Evolutionary conservation across 441 rosid genomes (phyloP).

Genomic region (Croton laevigatus): DNA sequence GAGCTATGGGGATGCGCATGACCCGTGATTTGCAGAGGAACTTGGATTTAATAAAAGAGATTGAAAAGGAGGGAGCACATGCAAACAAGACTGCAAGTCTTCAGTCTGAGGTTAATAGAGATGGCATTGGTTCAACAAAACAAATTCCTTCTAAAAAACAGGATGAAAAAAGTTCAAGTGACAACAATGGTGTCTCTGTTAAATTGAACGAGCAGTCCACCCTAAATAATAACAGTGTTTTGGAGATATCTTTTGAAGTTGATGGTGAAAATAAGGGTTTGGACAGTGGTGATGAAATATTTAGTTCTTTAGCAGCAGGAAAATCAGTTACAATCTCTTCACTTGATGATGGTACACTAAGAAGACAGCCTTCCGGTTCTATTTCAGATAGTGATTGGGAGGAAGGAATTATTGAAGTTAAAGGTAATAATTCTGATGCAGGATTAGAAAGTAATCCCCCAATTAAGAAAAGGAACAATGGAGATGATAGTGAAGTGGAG

Average conservation of each 20-base stretch:
- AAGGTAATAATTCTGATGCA: constrained; percentile 30
- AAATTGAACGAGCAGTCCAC: constrained; percentile 34
- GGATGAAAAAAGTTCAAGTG: constrained; percentile 32
- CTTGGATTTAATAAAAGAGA: constrained; percentile 88
- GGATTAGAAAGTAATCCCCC: constrained; percentile 32
- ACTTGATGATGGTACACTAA: constrained; percentile 35
- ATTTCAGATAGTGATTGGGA: constrained; percentile 76
- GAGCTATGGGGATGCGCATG: constrained; percentile 96
- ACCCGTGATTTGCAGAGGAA: constrained; percentile 97
- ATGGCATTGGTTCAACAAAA: constrained; percentile 26
- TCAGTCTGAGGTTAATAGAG: constrained; percentile 30
- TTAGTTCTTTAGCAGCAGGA: constrained; percentile 70
- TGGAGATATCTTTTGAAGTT: constrained; percentile 78
- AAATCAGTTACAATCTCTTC: constrained; percentile 40
- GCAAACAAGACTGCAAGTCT: constrained; percentile 21
- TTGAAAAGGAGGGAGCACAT: constrained; percentile 44
- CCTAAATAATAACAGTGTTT: constrained; percentile 33
- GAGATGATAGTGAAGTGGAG: constrained; percentile 61
- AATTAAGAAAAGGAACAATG: constrained; percentile 28
- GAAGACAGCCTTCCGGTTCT: constrained; percentile 36
- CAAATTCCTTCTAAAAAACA: constrained; percentile 36
- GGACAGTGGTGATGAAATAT: constrained; percentile 67
- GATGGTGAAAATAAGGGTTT: constrained; percentile 39
- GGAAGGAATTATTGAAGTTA: constrained; percentile 42
- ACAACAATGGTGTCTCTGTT: constrained; percentile 28